These are phyloP conservation scores for Metschnikowia aberdeeniae DNA, from an alignment of 805 yeast species.

Conservation along the genomic window DNA sequence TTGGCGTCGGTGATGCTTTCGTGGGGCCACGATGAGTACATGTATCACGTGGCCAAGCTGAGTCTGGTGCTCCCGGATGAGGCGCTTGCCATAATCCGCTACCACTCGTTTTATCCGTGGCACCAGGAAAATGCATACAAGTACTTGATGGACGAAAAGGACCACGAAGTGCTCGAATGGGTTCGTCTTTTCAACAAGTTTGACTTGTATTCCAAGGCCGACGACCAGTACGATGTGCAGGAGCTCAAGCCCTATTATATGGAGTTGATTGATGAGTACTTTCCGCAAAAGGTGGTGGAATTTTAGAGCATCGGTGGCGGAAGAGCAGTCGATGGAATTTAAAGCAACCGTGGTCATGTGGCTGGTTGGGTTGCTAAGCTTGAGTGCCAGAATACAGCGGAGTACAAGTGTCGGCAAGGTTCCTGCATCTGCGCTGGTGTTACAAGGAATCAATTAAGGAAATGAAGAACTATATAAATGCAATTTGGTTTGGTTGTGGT, in stretches of 20 bases:
- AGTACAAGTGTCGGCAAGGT: too few species aligned
- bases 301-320: too few species aligned
- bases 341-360: too few species aligned
- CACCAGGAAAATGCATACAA: conserved; percentile 66
- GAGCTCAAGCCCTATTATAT: conserved; percentile 54
- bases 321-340: too few species aligned
- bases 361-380: too few species aligned
- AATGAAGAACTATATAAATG: neutral
- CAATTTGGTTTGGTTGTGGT: too few species aligned
- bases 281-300: conserved; percentile 54
- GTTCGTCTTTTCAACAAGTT: conserved; percentile 65
- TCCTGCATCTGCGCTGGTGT: too few species aligned
- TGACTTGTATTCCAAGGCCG: conserved; percentile 63
- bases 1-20: conserved; percentile 65
- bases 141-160: conserved; percentile 62
- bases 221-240: conserved; percentile 44
- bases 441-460: neutral
- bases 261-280: conserved; percentile 63
- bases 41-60: conserved; percentile 66
- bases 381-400: too few species aligned
- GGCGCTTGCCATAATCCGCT: conserved; percentile 69
- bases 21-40: conserved; percentile 80
- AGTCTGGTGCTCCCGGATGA: conserved; percentile 62
- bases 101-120: conserved; percentile 76
- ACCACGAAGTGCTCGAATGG: conserved; percentile 55